Base-by-base conservation (phyloP, 495 filamentous ascomycete species). In the Aspergillus taichungensis region DNA sequence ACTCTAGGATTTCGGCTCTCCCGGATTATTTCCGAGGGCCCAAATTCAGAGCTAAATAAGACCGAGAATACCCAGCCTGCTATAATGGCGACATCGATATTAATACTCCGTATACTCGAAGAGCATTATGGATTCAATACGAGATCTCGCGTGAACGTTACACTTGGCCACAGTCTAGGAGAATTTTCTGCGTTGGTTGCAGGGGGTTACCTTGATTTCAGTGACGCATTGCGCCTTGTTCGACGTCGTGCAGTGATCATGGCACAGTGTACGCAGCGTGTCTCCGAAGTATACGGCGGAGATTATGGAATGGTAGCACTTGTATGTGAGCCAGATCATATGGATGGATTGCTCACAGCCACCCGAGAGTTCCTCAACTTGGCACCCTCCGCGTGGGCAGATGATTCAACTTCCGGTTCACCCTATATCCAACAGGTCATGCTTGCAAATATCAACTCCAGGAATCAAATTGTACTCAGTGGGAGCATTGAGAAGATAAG, bases 401-500 rank as follows among this genome's bases (percentile, higher is more conserved):
- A 74, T 33, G 85, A 92, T 61, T 81, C 77, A 41, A 69, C 66
- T 13, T 67, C 79, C 42, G 77, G 84, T 33, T 65, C 76, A 39
- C 80, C 85, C 33, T 73, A 86, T 5, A 87, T 91, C 43, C 76
- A 92, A 54, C 85, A 94, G 61, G 88, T 98, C 43, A 72, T 83
- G 42, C 88, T 98, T 48, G 92, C 88, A 28, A 98, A 98, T 55
- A 80, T 95, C 64, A 98, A 98, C 64, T 83, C 79, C 52, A 92
- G 87, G 64, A 95, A 94, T 55, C 92, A 98, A 61, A 94, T 98
- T 55, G 92, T 98, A 43, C 70, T 98, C 30, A 89, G 84, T 51
- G 92, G 92, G 3, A 92, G 81, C 59, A 80, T 97, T 34, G 82
- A 85, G 53, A 72, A 80, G 45, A 95, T 97, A 59, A 84, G 82